phyloP scores from a whole-genome alignment of 352 stramenopile species.

The Aphanomyces astaci region DNA sequence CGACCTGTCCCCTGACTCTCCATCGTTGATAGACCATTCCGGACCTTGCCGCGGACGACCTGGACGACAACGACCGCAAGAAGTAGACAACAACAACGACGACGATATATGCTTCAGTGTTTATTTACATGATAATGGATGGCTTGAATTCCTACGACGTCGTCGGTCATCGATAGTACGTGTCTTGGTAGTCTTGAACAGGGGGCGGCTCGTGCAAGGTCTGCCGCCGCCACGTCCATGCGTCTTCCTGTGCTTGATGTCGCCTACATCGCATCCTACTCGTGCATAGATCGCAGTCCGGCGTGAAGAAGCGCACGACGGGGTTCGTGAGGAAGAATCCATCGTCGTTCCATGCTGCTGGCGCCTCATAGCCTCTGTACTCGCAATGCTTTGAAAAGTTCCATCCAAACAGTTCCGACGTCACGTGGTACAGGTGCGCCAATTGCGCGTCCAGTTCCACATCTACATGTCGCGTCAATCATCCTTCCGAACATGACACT shows the following conservation, averaged over 20 bases:
- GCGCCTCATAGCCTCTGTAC: slow-evolving; percentile 24
- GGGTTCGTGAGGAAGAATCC: slow-evolving; percentile 53
- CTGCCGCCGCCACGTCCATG: not conserved
- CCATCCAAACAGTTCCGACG: slow-evolving; percentile 62
- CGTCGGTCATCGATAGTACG: not conserved
- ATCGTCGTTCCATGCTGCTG: slow-evolving; percentile 40
- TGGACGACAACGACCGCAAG: not conserved
- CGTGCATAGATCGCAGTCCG: not conserved
- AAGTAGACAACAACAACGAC: not conserved
- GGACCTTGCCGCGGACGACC: not conserved
- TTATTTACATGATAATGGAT: not conserved
- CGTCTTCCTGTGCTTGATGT: not conserved
- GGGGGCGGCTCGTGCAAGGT: not conserved
- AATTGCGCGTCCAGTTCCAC: slow-evolving; percentile 55
- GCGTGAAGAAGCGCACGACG: slow-evolving; percentile 60
- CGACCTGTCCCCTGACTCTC: not conserved
- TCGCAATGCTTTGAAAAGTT: slow-evolving; percentile 58
- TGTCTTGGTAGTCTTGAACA: slow-evolving; percentile 6
- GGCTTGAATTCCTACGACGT: not conserved
- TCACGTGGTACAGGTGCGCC: slow-evolving; percentile 65
- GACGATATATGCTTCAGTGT: not conserved
- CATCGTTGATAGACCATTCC: slow-evolving; percentile 4
- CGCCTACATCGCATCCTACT: not conserved
- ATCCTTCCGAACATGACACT: not conserved
- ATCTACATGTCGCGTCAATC: slow-evolving; percentile 26